Evolutionary conservation across 257 asterid genomes (phyloP).

Genomic region (Solanum stenotomum): DNA sequence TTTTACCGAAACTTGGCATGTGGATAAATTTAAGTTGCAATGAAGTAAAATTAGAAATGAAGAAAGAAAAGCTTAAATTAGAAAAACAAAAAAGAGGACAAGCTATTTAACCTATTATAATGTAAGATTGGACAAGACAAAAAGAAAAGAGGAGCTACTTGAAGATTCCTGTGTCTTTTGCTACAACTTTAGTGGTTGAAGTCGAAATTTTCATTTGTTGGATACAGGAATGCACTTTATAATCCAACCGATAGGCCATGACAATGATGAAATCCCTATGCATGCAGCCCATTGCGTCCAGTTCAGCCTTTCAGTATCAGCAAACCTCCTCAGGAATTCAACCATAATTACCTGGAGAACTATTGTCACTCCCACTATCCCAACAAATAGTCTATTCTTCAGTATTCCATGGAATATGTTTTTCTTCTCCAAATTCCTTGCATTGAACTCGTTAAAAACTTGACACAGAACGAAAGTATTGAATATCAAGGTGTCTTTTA

Average conservation of each 20-base stretch:
- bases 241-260: conserved; percentile 50
- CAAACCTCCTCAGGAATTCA: conserved; percentile 53
- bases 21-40: background rate
- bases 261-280: conserved; percentile 33
- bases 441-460: conserved; percentile 54
- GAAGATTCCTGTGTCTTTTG: background rate
- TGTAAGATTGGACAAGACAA: background rate
- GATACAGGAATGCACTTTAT: conserved; percentile 39
- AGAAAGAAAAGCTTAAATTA: background rate
- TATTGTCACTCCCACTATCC: conserved; percentile 41
- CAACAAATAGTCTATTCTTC: conserved; percentile 41
- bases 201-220: background rate
- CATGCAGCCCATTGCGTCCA: conserved; percentile 57
- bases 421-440: conserved; percentile 46
- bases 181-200: background rate
- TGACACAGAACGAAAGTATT: conserved; percentile 53
- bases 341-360: conserved; percentile 57
- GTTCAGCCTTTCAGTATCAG: conserved; percentile 46
- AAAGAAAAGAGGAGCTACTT: background rate
- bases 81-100: background rate
- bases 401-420: conserved; percentile 47
- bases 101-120: background rate
- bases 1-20: background rate
- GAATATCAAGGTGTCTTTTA: conserved; percentile 41
- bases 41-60: background rate